Conservation (phyloP, 164 flowering plant genomes). For the Houttuynia cordata region DNA sequence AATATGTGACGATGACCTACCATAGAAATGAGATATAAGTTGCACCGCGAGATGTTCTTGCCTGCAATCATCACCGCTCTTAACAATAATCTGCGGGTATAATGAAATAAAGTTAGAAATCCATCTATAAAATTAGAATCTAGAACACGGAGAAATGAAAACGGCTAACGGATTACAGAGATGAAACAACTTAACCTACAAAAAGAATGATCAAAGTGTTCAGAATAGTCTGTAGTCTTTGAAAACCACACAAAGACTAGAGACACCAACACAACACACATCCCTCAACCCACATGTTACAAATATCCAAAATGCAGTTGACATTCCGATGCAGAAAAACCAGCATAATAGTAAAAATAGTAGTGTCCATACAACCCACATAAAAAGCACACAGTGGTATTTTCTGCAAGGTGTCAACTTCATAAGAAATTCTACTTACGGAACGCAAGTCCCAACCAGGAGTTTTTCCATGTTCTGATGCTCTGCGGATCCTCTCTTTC, state of each 20-base stretch:
- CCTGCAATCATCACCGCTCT: constrained; percentile 99
- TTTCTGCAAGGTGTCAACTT: background rate
- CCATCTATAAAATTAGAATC: no score
- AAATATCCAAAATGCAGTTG: no score
- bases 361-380: background rate
- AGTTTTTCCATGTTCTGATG: constrained; percentile 67
- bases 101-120: background rate
- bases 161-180: no score
- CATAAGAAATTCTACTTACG: constrained; percentile 38
- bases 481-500: constrained; percentile 70
- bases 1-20: constrained; percentile 20
- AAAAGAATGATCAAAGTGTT: no score
- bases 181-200: no score
- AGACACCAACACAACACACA: no score
- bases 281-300: no score
- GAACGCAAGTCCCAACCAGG: constrained; percentile 97
- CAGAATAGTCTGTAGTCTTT: no score
- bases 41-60: constrained; percentile 99
- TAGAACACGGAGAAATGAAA: no score
- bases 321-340: no score
- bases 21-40: constrained; percentile 93
- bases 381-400: background rate
- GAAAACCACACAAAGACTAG: no score
- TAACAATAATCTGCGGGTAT: constrained; percentile 48
- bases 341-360: no score